Conservation (phyloP, 2,329 filamentous ascomycete genomes). For the Stylonectria norvegica region DNA sequence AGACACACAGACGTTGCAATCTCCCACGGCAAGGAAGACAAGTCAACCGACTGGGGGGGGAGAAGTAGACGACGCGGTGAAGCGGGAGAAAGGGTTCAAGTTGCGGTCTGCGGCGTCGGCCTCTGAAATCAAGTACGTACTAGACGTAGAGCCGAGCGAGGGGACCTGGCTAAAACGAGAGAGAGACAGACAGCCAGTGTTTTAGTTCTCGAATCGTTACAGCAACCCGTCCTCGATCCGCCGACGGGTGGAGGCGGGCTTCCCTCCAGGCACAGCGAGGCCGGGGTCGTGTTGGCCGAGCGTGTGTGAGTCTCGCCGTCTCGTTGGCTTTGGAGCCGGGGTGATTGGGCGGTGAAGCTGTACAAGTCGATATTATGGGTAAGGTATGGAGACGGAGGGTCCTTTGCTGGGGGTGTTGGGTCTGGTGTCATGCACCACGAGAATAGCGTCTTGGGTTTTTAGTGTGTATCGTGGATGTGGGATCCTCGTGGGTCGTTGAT, state of each 20-base stretch:
- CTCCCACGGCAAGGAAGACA: slow-evolving; percentile 22
- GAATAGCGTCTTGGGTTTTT: slow-evolving; percentile 19
- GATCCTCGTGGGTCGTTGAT: slow-evolving; percentile 2
- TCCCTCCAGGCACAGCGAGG: too few species aligned
- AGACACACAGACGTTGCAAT: slow-evolving; percentile 17
- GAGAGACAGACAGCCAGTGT: too few species aligned
- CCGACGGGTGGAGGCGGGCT: too few species aligned
- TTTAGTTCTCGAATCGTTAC: too few species aligned
- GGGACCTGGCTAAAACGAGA: too few species aligned
- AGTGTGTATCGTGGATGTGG: slow-evolving; percentile 1
- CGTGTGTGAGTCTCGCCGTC: background rate
- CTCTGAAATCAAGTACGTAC: too few species aligned
- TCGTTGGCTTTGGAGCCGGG: slow-evolving; percentile 6
- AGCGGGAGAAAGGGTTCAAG: slow-evolving; percentile 16
- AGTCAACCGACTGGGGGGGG: slow-evolving; percentile 7
- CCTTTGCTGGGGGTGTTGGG: slow-evolving; percentile 9
- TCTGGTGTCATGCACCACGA: slow-evolving; percentile 26
- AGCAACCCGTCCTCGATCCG: too few species aligned
- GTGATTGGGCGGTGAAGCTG: slow-evolving; percentile 27
- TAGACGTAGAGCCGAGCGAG: too few species aligned
- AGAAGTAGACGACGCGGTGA: slow-evolving; percentile 25
- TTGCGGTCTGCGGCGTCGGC: slow-evolving; percentile 30
- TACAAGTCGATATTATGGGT: slow-evolving; percentile 5
- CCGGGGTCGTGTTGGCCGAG: too few species aligned
- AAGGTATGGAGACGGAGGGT: slow-evolving; percentile 1